These are phyloP conservation scores for Phytopythium sindhum DNA, from an alignment of 352 stramenopile genomes.

Conservation along the genomic window DNA sequence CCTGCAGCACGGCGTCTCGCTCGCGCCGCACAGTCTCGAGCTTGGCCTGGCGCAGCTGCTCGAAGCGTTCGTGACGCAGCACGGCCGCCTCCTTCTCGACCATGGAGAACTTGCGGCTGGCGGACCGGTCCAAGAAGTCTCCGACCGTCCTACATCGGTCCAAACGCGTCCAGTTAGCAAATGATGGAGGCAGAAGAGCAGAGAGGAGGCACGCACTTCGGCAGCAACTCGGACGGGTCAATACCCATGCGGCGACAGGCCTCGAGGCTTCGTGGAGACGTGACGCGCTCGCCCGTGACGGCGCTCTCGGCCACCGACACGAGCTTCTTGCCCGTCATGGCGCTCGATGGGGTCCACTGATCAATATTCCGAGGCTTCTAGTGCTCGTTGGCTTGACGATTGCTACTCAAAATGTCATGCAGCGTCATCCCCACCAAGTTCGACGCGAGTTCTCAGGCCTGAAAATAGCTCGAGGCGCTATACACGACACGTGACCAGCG, in stretches of 20 bases:
- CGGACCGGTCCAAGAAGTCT: conserved; percentile 50
- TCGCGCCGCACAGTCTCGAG: conserved; percentile 54
- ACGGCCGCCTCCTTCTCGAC: conserved; percentile 73
- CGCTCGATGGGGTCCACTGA: background rate
- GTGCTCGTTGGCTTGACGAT: background rate
- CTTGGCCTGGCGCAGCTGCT: conserved; percentile 61
- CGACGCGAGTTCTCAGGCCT: background rate
- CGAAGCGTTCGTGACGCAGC: conserved; percentile 69
- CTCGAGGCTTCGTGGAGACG: conserved; percentile 63
- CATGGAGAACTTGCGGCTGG: conserved; percentile 49
- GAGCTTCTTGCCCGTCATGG: conserved; percentile 33
- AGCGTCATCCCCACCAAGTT: no score
- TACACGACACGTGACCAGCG: background rate
- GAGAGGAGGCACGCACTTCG: conserved; percentile 27
- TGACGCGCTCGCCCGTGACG: conserved; percentile 47
- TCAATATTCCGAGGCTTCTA: background rate
- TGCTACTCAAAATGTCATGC: background rate
- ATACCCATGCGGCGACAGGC: conserved; percentile 70
- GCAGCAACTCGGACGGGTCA: conserved; percentile 56
- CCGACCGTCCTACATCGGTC: conserved; percentile 13
- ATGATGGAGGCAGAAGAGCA: background rate
- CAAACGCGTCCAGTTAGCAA: background rate
- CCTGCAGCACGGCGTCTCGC: conserved; percentile 45
- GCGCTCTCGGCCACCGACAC: conserved; percentile 50
- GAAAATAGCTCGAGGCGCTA: background rate